Base-by-base conservation (phyloP, 2,329 filamentous ascomycete species). In the Keithomyces neogunnii region DNA sequence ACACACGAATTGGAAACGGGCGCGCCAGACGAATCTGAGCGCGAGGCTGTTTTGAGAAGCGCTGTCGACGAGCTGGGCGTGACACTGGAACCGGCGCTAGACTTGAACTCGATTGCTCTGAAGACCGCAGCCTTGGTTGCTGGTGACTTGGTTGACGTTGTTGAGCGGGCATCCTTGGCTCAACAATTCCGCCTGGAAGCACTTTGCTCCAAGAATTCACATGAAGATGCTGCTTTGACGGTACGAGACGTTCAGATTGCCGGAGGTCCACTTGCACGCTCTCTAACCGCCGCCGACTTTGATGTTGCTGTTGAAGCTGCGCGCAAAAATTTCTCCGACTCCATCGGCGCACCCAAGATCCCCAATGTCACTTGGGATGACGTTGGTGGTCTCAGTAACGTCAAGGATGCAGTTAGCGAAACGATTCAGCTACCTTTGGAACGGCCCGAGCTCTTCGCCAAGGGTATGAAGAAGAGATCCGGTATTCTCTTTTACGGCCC, bases 281-380 rank as follows among this genome's bases (percentile, higher is more conserved):
- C 87, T 49, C 76, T 99, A 9, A 91, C 84, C 1, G 88, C 88
- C 58, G 75, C 78, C 2, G 93, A 99, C 67, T 92, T 97, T 57
- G 90, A 96, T 50, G 72, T 85, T n/a, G 93, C 93, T 0, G 92
- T 99, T 3, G 92, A 97, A 53, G 89, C 91, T 5, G 93, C 93
- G 1, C 84, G 93, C 50, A 96, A 96, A 77, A 97, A 96, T 69
- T 99, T 99, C 66, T 92, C 93, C 5, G 93, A 97, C 66, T 86
- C 92, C 0, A 99, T 99, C 57, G 93, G 93, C 29, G 93, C 93
- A 4, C 93, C 93, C 2, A 97, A 97, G 77, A 97, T 97, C 55
- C 93, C 92, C 5, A 96, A 96, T 56, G 93, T 99, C 5, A 86
- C 86, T 28, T 99, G 92, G 92, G 86, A 92, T 59, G 92, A 99